These are phyloP conservation scores for Colletotrichum musae DNA, from an alignment of 2,329 filamentous ascomycete species.

Conservation along the genomic window DNA sequence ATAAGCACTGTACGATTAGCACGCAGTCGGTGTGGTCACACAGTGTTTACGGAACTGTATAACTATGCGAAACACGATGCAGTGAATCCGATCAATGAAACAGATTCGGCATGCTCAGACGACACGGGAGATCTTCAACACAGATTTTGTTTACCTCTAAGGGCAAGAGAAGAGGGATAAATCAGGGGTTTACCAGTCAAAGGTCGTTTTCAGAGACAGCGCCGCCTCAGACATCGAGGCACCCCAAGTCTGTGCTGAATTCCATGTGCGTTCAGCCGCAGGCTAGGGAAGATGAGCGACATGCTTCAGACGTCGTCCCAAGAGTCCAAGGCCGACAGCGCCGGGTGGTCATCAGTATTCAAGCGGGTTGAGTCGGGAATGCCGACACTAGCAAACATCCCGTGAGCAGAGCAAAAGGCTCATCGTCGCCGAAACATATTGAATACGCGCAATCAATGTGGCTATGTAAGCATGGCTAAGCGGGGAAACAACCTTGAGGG, in stretches of 20 bases:
- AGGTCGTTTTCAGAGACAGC: not conserved
- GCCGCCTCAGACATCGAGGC: slow-evolving; percentile 14
- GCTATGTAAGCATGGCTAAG: slow-evolving; percentile 38
- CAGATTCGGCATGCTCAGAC: too few species aligned
- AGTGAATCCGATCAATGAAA: too few species aligned
- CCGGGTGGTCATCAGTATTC: not conserved
- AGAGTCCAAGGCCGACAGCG: slow-evolving; percentile 10
- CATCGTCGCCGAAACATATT: slow-evolving; percentile 13
- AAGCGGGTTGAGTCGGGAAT: slow-evolving; percentile 10
- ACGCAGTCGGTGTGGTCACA: too few species aligned
- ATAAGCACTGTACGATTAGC: too few species aligned
- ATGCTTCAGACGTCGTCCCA: slow-evolving; percentile 29
- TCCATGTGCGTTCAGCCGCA: slow-evolving; percentile 34
- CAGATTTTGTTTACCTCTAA: not conserved
- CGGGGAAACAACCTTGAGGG: not conserved
- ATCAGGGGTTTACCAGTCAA: not conserved
- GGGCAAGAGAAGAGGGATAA: not conserved
- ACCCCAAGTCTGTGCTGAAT: slow-evolving; percentile 23
- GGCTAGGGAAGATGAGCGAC: slow-evolving; percentile 23
- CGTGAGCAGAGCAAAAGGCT: slow-evolving; percentile 2
- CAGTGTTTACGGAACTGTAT: too few species aligned
- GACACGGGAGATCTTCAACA: too few species aligned
- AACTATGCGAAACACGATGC: too few species aligned
- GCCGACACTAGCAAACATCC: not conserved
- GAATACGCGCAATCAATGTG: slow-evolving; percentile 35